A percentile compares a stretch with the other conserved stretches of the same genome.
phyloP scores from a whole-genome alignment of 2,329 filamentous ascomycete species.

The Domatiomyces globalis region DNA sequence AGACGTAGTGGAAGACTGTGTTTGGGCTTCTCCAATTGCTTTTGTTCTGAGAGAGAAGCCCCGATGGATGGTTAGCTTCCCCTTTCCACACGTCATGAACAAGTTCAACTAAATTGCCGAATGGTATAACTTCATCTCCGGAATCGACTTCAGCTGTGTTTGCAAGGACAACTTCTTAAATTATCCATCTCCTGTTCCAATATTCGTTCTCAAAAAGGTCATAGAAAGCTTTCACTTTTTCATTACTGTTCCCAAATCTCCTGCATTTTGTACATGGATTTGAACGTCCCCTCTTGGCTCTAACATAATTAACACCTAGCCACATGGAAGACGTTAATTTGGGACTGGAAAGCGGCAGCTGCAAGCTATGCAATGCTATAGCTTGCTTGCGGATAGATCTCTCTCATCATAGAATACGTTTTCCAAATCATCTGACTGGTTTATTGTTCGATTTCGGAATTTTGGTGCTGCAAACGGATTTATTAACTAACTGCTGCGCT shows the following conservation, averaged over 20 bases:
- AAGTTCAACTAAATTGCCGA: neutral
- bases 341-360: neutral
- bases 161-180: conserved; percentile 25
- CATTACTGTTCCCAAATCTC: neutral
- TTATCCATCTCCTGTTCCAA: conserved; percentile 36
- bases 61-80: neutral
- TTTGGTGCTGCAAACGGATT: too few species aligned
- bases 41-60: neutral
- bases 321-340: neutral
- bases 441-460: too few species aligned
- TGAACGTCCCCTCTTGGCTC: neutral
- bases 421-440: neutral
- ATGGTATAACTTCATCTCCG: conserved; percentile 41
- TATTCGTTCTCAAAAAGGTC: conserved; percentile 32
- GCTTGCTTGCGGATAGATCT: neutral
- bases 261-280: neutral
- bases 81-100: neutral
- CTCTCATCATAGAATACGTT: neutral
- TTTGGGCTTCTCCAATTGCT: neutral
- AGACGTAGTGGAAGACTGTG: neutral
- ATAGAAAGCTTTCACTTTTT: neutral
- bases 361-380: neutral
- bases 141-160: conserved; percentile 45
- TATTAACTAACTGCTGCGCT: too few species aligned
- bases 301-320: neutral